Evolutionary conservation across 2,329 filamentous ascomycete genomes (phyloP).

Genomic region (Lachnum nothofagi): DNA sequence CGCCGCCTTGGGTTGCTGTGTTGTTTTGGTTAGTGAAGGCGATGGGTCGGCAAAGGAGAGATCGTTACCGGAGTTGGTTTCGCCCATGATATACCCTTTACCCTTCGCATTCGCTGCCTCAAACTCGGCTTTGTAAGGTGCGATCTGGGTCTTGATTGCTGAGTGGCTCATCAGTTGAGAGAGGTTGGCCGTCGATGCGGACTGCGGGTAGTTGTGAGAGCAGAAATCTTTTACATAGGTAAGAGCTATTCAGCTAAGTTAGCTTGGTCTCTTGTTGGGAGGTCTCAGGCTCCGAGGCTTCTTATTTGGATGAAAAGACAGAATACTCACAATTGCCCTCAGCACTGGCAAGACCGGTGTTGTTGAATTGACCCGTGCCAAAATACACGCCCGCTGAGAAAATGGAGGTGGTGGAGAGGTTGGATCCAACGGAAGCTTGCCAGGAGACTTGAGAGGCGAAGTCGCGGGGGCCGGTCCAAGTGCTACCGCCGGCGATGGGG

Average conservation of each 20-base stretch:
- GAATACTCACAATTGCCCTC: too few relatives aligned
- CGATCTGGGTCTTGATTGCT: conserved; percentile 23
- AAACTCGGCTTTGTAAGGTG: conserved; percentile 19
- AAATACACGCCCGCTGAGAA: conserved; percentile 31
- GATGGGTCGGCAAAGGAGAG: conserved; percentile 38
- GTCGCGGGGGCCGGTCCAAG: conserved; percentile 26
- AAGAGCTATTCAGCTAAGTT: too few relatives aligned
- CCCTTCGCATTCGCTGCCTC: conserved; percentile 20
- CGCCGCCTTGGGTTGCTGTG: conserved; percentile 27
- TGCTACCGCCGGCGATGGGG: conserved; percentile 26
- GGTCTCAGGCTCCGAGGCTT: too few relatives aligned
- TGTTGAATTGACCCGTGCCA: too few relatives aligned
- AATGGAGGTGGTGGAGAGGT: conserved; percentile 16
- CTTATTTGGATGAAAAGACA: too few relatives aligned
- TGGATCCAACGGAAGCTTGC: conserved; percentile 22
- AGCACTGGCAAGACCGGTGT: too few relatives aligned
- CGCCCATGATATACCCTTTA: conserved; percentile 29
- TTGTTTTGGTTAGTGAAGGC: neutral
- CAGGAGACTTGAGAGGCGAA: conserved; percentile 27
- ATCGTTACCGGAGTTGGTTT: conserved; percentile 35
- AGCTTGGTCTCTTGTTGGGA: too few relatives aligned
- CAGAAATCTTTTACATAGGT: conserved; percentile 28
- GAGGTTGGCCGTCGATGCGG: too few relatives aligned
- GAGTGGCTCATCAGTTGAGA: conserved; percentile 26
- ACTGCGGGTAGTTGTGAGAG: conserved; percentile 37